Evolutionary conservation across 192 early-diverging fungal species (phyloP).

Genomic region (Phlyctochytrium planicorne): DNA sequence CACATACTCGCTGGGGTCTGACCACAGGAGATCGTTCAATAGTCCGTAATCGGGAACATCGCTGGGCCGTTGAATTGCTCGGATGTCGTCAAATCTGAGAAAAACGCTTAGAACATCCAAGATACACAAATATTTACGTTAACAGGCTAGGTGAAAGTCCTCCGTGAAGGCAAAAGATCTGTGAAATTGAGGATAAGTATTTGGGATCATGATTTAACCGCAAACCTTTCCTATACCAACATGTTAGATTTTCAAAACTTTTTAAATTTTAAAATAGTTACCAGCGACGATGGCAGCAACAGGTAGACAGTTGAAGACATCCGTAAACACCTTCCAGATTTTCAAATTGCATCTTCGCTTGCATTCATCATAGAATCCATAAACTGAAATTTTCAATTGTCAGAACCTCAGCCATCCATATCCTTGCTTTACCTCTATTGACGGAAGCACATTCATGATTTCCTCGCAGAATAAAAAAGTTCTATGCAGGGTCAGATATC

Average conservation of each 20-base stretch:
- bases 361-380: constrained; percentile 98
- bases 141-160: constrained; percentile 75
- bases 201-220: background rate
- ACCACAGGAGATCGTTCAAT: constrained; percentile 89
- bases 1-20: constrained; percentile 80
- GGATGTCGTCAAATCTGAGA: constrained; percentile 91
- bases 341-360: constrained; percentile 83
- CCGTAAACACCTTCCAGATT: constrained; percentile 89
- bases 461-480: constrained; percentile 95
- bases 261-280: constrained; percentile 39
- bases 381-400: constrained; percentile 51
- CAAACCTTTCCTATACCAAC: background rate
- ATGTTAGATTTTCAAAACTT: constrained; percentile 6
- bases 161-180: constrained; percentile 94
- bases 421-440: constrained; percentile 68
- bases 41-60: constrained; percentile 93
- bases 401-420: background rate
- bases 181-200: background rate
- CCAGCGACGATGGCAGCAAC: constrained; percentile 87
- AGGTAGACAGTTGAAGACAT: constrained; percentile 92
- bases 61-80: constrained; percentile 71
- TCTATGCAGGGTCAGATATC: constrained; percentile 28
- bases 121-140: constrained; percentile 25
- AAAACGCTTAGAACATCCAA: background rate
- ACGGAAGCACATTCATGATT: constrained; percentile 96